Evolutionary conservation across 2,329 filamentous ascomycete species (phyloP).

Genomic region (Trichoderma semiorbis): DNA sequence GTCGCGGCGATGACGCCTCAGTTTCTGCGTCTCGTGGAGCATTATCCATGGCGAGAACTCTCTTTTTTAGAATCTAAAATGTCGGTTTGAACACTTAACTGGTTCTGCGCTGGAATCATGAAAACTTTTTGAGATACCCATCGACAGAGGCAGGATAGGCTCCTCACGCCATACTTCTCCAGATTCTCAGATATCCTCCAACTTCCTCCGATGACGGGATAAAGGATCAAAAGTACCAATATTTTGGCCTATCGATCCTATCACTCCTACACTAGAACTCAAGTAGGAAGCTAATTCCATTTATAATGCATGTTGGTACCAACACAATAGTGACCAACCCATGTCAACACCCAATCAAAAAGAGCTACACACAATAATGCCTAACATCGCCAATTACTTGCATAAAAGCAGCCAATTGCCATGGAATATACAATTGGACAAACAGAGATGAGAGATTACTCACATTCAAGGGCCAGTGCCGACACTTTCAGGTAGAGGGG

Average conservation of each 20-base stretch:
- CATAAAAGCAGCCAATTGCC: background rate
- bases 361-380: background rate
- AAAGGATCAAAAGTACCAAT: background rate
- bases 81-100: background rate
- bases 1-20: background rate
- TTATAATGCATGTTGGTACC: background rate
- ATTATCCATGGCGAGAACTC: background rate
- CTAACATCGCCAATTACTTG: background rate
- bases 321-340: background rate
- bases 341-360: background rate
- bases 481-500: background rate
- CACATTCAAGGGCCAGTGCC: background rate
- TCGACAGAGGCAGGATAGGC: background rate
- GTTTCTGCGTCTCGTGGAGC: background rate
- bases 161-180: background rate
- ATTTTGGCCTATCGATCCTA: background rate
- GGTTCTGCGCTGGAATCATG: background rate
- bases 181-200: background rate
- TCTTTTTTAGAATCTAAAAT: background rate
- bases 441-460: background rate
- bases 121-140: background rate
- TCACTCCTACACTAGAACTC: background rate
- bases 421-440: background rate
- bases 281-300: background rate
- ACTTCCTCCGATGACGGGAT: background rate